phyloP scores from a whole-genome alignment of 2,329 filamentous ascomycete genomes.

The Microcyclosporella mali region DNA sequence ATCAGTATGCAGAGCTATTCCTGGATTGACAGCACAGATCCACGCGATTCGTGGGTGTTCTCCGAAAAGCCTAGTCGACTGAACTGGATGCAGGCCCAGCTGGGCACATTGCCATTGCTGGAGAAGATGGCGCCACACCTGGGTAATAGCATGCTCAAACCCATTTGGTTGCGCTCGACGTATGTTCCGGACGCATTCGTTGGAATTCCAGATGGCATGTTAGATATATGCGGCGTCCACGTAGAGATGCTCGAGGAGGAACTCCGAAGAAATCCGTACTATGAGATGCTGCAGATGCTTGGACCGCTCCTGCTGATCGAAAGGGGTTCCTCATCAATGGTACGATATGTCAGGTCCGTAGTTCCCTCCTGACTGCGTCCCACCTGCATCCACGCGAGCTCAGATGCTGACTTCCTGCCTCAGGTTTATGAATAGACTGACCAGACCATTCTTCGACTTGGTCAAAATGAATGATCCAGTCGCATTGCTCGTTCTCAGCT shows the following conservation, averaged over 20 bases:
- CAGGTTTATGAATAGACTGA: background rate
- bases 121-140: background rate
- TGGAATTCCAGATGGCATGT: background rate
- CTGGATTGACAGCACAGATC: background rate
- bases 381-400: too few relatives aligned
- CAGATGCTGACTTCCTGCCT: too few relatives aligned
- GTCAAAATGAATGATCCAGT: background rate
- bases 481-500: background rate
- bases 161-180: constrained; percentile 1
- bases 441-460: background rate
- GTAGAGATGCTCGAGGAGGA: background rate
- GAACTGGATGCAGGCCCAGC: background rate
- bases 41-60: constrained; percentile 1
- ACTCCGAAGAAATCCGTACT: background rate
- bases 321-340: constrained; percentile 1
- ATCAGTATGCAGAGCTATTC: constrained; percentile 2
- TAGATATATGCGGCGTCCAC: background rate
- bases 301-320: background rate
- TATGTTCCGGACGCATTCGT: background rate
- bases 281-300: background rate
- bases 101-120: background rate
- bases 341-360: background rate
- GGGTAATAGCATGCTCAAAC: background rate
- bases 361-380: too few relatives aligned
- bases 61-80: background rate